Evolutionary conservation across 2,329 filamentous ascomycete genomes (phyloP), one percentile per base, ranked within the genome.

Genomic region (Ascochyta koolunga): DNA sequence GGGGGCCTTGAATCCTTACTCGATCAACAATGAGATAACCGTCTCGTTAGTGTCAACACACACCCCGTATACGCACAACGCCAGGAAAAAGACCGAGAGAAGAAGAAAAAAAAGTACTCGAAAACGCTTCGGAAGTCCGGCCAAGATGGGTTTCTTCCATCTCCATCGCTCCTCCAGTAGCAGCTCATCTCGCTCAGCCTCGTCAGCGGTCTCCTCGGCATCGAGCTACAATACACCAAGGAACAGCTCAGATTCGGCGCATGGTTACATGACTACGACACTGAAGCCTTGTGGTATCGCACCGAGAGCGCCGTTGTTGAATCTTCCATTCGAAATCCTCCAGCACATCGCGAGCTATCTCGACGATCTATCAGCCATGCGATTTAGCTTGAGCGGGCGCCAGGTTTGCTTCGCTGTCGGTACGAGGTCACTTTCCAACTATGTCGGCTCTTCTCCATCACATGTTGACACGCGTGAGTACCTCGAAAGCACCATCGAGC

Each of bases 381-480:
- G 64, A 3, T 67, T 73, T 41, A 67, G 67, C 43, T 56, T 73
- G 3, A 62, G 58, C 5, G 61, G 56, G 1, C 64, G 68, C 6
- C 67, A 64, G 42, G 57, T 68, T 16, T 70, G 61, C 59, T 70
- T 71, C 41, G 64, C 69, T 2, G 46, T 71, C 38, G 70, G 70
- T 25, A 67, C 60, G 1, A 39, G 58, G 1, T 59, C 58, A 3
- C 60, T 72, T 2, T 43, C 56, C 2, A 35, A 35, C 3, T 60
- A 65, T 27, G 56, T 73, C 15, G 29, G 54, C 5, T 43, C 45
- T 3, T 49, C 54, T 2, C 50, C 45, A n/a, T 55, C 52, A 11
- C 66, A 59, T 0, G 59, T 66, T 27, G 60, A 68, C 15, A 64
- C 61, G 24, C 55, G 70, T 1, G 41, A 60, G 13, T 63, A 56